Evolutionary conservation across 306 rosid genomes (phyloP).

Genomic region (Sicyos edulis): DNA sequence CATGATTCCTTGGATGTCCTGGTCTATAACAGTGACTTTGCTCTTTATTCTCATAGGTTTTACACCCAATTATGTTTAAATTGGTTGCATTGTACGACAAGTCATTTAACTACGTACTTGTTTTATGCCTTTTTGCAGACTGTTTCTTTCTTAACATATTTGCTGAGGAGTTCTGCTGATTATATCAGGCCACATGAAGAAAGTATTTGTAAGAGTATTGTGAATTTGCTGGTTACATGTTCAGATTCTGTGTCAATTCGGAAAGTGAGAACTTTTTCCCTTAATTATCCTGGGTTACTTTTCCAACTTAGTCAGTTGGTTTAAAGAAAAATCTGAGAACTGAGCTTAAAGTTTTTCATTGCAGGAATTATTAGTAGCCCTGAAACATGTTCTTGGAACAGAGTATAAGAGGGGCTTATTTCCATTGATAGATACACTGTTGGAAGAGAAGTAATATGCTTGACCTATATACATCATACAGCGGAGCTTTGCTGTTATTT

Average conservation of each 20-base stretch:
- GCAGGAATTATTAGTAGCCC: slow-evolving; percentile 92
- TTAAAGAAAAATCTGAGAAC: neutral
- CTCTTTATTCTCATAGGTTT: too few relatives aligned
- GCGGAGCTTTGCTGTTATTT: slow-evolving; percentile 1
- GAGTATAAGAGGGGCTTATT: slow-evolving; percentile 97
- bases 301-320: neutral
- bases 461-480: slow-evolving; percentile 6
- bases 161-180: slow-evolving; percentile 91
- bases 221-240: slow-evolving; percentile 94
- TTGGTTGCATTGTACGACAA: too few relatives aligned
- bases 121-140: slow-evolving; percentile 59
- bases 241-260: slow-evolving; percentile 96
- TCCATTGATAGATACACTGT: slow-evolving; percentile 87
- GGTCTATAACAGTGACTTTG: neutral
- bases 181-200: slow-evolving; percentile 97
- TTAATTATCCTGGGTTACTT: slow-evolving; percentile 10
- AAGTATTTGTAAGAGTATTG: slow-evolving; percentile 97
- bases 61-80: too few relatives aligned
- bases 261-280: slow-evolving; percentile 49
- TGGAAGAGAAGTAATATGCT: slow-evolving; percentile 80
- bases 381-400: slow-evolving; percentile 97
- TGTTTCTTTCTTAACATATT: slow-evolving; percentile 86
- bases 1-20: too few relatives aligned
- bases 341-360: slow-evolving; percentile 28
- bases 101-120: slow-evolving; percentile 4